Evolutionary conservation across 148 eudicot genomes (phyloP), one percentile per base, ranked within the genome.

Genomic region (Chenopodium suecicum): DNA sequence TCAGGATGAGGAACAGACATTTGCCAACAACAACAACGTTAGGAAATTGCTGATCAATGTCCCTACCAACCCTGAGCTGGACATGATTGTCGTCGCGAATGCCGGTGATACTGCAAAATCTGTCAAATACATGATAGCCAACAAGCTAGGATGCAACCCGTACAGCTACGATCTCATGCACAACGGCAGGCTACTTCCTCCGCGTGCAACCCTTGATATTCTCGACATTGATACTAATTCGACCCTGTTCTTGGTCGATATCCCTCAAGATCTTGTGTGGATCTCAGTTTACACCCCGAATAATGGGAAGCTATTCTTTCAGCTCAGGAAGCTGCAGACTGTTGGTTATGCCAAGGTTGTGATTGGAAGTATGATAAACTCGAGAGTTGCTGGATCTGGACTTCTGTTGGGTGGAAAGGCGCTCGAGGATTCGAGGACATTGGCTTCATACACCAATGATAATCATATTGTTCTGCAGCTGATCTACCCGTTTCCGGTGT

Each of bases 241-340:
- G 7, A n/a, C 22, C 23, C 74, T 89, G 54, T 75, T 32, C 74
- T 41, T 87, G 87, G 69, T 85, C 13, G 29, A 79, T 20, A 62
- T 60, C 8, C 91, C 91, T 37, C 67, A 46, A 65, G 85, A 89
- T 47, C 11, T 34, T 23, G 4, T 81, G 64, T 23, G 70, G 11
- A 46, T 86, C 71, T 63, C 79, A 10, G 81, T 89, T 20, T 25
- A 20, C 60, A 70, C 83, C 74, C 84, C 79, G 17, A 14, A 50
- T 9, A 69, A 70, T 11, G 81, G 77, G 70, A 65, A 37, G 12
- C 0, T 56, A 11, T 1, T 60, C 13, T 44, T 76, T 5, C 70
- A 87, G 79, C 88, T 89, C 27, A 87, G 74, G 84, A 27, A 64
- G 62, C 34, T 74, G 50, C 48, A 76, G 14, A 85, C 84, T 0